phyloP scores from a whole-genome alignment of 768 basidiomycete species.

The Exidia glandulosa region DNA sequence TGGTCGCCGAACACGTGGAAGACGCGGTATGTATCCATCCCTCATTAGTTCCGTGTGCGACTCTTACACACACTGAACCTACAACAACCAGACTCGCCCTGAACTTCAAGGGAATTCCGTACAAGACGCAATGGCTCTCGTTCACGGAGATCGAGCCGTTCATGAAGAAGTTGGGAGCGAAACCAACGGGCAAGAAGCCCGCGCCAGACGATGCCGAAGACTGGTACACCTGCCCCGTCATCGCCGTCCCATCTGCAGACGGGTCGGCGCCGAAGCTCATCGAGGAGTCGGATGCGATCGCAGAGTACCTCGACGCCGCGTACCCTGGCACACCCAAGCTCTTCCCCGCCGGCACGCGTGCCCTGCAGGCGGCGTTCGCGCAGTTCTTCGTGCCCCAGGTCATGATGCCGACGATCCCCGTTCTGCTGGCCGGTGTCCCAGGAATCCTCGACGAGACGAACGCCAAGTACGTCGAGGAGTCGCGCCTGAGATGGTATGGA shows the following conservation, averaged over 20 bases:
- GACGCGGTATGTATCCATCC: conserved; percentile 19
- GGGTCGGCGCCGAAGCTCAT: background rate
- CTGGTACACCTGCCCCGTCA: background rate
- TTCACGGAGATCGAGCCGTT: conserved; percentile 12
- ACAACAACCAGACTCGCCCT: conserved; percentile 1
- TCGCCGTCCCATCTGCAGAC: too few relatives aligned
- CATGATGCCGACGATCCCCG: background rate
- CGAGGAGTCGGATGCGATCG: background rate
- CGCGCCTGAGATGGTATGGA: background rate
- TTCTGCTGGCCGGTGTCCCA: background rate
- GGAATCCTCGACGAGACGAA: background rate
- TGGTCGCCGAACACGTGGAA: conserved; percentile 32
- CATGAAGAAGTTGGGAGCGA: conserved; percentile 7
- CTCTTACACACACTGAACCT: background rate
- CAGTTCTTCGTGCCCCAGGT: background rate
- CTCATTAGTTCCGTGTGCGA: background rate
- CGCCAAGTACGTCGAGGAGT: background rate
- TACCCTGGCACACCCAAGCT: background rate
- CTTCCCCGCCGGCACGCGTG: background rate
- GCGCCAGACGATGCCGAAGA: background rate
- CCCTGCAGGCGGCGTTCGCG: background rate
- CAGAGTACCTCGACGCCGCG: background rate
- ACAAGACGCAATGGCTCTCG: conserved; percentile 8
- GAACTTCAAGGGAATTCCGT: conserved; percentile 4
- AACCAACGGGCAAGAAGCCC: background rate